A percentile compares a stretch with the other conserved stretches of the same genome.
Conservation (phyloP, 768 basidiomycete species). For the Mrakia frigida region DNA sequence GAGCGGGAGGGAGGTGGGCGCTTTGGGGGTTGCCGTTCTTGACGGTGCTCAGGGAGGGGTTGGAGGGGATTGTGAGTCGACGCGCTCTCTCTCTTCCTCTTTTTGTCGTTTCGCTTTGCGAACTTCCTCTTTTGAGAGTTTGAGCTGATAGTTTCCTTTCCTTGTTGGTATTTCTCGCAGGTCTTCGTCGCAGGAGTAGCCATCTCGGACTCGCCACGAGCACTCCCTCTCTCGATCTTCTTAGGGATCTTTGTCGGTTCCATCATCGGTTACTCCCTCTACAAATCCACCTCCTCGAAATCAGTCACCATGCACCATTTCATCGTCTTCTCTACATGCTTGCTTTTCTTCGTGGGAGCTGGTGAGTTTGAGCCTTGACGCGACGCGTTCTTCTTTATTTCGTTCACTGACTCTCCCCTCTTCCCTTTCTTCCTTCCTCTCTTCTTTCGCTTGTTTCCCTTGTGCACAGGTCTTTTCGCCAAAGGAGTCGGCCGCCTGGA, state of each 20-base stretch:
- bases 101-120: too few species aligned
- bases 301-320: conserved; percentile 29
- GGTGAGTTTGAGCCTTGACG: conserved; percentile 17
- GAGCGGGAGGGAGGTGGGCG: conserved; percentile 20
- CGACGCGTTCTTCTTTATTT: too few species aligned
- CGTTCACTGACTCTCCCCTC: background rate
- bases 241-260: conserved; percentile 20
- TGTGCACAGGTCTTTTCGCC: conserved; percentile 30
- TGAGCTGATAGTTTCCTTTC: too few species aligned
- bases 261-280: conserved; percentile 21
- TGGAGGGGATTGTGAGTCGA: conserved; percentile 29
- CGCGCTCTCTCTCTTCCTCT: background rate
- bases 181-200: conserved; percentile 10
- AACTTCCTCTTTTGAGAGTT: too few species aligned
- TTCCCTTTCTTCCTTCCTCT: background rate
- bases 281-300: conserved; percentile 25
- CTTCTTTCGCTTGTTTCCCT: too few species aligned
- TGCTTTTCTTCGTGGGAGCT: conserved; percentile 31
- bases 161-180: too few species aligned
- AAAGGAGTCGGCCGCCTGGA: conserved; percentile 25
- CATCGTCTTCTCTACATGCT: conserved; percentile 22
- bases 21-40: conserved; percentile 28
- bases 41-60: conserved; percentile 30
- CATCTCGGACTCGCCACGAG: conserved; percentile 16
- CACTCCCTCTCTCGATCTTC: conserved; percentile 27